phyloP scores from a whole-genome alignment of 805 yeast species.

The Wickerhamomyces bovis region DNA sequence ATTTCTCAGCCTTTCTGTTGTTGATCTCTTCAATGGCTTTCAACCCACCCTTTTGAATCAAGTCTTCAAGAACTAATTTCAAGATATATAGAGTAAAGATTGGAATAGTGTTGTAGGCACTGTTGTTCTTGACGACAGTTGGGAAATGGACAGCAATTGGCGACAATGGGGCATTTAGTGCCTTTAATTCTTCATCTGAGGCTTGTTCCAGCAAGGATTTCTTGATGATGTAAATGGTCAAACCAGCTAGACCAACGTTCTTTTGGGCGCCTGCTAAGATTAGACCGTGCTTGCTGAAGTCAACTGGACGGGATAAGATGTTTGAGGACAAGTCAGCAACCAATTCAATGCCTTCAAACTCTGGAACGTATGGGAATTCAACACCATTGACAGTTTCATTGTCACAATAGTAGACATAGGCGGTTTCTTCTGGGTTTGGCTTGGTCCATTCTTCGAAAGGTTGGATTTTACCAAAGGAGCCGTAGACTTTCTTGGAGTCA shows the following conservation, averaged over 20 bases:
- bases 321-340: constrained; percentile 96
- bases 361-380: constrained; percentile 52
- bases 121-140: constrained; percentile 78
- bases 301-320: constrained; percentile 74
- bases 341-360: constrained; percentile 63
- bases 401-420: constrained; percentile 88
- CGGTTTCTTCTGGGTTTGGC: constrained; percentile 53
- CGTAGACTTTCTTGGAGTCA: constrained; percentile 50
- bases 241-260: constrained; percentile 95
- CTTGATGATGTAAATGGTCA: constrained; percentile 85
- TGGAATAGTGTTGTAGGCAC: constrained; percentile 94
- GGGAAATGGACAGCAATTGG: constrained; percentile 91
- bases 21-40: constrained; percentile 55
- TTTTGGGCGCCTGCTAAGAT: constrained; percentile 98
- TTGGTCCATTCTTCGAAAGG: constrained; percentile 56
- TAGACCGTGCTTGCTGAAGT: constrained; percentile 78
- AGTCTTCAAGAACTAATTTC: constrained; percentile 63
- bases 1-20: constrained; percentile 49
- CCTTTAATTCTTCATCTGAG: constrained; percentile 51
- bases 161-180: constrained; percentile 62
- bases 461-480: constrained; percentile 66
- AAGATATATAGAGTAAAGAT: constrained; percentile 86
- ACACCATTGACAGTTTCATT: constrained; percentile 97
- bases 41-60: constrained; percentile 70
- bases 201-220: constrained; percentile 69